A percentile compares a stretch with the other conserved stretches of the same genome.
phyloP scores from a whole-genome alignment of 805 yeast genomes.

The Myxozyma neotropica region DNA sequence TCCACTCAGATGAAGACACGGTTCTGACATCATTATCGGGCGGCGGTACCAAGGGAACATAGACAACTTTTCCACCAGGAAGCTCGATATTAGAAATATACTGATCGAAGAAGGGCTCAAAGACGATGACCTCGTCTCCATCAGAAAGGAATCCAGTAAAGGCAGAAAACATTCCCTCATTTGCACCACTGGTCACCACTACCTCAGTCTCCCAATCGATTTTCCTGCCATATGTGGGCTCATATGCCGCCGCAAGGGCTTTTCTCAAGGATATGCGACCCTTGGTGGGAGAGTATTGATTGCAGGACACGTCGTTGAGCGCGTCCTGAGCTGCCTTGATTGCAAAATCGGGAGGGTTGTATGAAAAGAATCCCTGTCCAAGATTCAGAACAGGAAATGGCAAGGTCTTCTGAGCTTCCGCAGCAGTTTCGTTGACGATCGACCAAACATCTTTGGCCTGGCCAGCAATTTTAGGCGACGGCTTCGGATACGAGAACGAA shows the following conservation, averaged over 20 bases:
- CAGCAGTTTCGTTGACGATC: constrained; percentile 92
- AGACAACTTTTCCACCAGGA: constrained; percentile 89
- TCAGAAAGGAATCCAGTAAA: constrained; percentile 80
- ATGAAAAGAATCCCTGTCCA: constrained; percentile 97
- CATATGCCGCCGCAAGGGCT: constrained; percentile 70
- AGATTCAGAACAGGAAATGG: constrained; percentile 83
- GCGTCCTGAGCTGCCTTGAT: constrained; percentile 78
- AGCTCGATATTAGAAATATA: constrained; percentile 91
- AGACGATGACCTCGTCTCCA: constrained; percentile 94
- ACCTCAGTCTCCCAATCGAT: constrained; percentile 62
- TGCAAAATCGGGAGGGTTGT: constrained; percentile 94
- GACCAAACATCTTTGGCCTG: constrained; percentile 78
- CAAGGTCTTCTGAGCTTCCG: constrained; percentile 64
- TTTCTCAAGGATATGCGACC: constrained; percentile 79
- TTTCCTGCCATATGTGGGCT: constrained; percentile 62
- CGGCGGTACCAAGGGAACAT: constrained; percentile 86
- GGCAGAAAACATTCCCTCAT: constrained; percentile 82
- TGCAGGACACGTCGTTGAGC: constrained; percentile 68
- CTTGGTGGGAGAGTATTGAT: constrained; percentile 90
- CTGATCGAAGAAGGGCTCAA: constrained; percentile 97
- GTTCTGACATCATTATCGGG: constrained; percentile 60
- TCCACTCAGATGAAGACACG: constrained; percentile 86
- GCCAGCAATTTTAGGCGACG: constrained; percentile 32
- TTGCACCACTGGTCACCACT: constrained; percentile 92
- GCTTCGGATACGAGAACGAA: constrained; percentile 25